Percentiles rank a stretch among this genome's conserved stretches.
These are phyloP conservation scores for Graphilbum fragrans DNA, from an alignment of 2,329 filamentous ascomycete species.

Conservation along the genomic window DNA sequence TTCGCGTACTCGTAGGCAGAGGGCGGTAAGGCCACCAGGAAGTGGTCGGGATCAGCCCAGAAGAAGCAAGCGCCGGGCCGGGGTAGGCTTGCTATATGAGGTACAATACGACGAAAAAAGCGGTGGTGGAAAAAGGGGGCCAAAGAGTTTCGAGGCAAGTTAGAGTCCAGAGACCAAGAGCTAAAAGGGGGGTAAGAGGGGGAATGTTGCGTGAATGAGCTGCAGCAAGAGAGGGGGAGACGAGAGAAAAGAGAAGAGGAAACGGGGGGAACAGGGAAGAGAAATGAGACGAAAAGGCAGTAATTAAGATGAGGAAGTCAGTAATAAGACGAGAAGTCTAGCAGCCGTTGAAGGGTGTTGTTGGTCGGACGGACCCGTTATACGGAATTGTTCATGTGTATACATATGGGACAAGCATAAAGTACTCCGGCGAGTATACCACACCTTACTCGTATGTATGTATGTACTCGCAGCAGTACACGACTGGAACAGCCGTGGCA, in stretches of 20 bases:
- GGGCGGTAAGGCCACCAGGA: background rate
- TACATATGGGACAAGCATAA: no score
- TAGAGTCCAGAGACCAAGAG: background rate
- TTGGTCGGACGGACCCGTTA: no score
- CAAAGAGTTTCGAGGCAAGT: background rate
- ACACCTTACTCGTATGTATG: no score
- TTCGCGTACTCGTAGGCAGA: background rate
- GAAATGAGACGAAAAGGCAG: background rate
- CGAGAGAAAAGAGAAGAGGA: background rate
- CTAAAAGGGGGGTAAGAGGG: background rate
- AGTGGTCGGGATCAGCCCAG: background rate
- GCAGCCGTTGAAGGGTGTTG: background rate
- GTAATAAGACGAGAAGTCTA: background rate
- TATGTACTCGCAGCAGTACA: no score
- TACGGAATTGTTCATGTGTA: no score
- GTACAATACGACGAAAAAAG: background rate
- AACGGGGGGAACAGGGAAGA: background rate
- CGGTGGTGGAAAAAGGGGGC: background rate
- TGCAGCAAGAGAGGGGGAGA: background rate
- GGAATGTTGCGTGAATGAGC: background rate
- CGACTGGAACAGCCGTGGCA: no score
- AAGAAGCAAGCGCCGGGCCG: background rate
- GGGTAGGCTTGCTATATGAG: background rate
- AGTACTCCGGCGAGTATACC: no score
- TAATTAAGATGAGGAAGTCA: background rate